Evolutionary conservation across 176 grass and related monocot genomes (phyloP), one percentile per base, ranked within the genome.

Genomic region (Puya raimondii): DNA sequence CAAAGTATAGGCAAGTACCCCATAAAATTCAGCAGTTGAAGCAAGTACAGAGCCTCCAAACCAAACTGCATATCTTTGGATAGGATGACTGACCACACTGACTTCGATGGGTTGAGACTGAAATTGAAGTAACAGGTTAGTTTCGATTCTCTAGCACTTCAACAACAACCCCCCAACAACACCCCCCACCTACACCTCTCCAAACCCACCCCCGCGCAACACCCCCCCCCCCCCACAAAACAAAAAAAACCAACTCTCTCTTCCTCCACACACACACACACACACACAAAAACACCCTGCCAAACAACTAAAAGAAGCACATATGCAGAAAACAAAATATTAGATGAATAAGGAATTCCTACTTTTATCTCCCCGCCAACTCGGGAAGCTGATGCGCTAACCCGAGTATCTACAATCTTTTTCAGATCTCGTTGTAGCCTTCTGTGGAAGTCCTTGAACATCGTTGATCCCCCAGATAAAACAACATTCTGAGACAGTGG

Each of bases 371-470:
- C 89, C 58, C 75, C 83, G 61, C 72, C 74, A 79, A 88, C 80
- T 29, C 77, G 81, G 63, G 69, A 69, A 71, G 79, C 91, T 83
- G 74, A 80, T 79, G 80, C 67, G 64, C 63, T 73, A 49, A 88
- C 87, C 15, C 94, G 75, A 64, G 80, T 74, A 81, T 99, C 94
- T 63, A 99, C 94, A 86, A 99, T 99, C 80, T 87, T 90, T 85
- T 99, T 99, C 48, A 99, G 73, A 70, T 99, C 94, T 13, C 94
- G 78, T 48, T 99, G 94, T 69, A 99, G 85, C 79, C 89, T 91
- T 80, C 94, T 91, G 81, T 99, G 86, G 72, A 99, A 99, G 80
- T 99, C 94, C 80, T 99, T 99, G 56, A 99, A 99, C 94, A 99
- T 91, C 72, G 94, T 99, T 1, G 94, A 99, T 10, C 89, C 94